Base-by-base conservation (phyloP, 2,329 filamentous ascomycete species). In the Colletotrichum tamarilloi region DNA sequence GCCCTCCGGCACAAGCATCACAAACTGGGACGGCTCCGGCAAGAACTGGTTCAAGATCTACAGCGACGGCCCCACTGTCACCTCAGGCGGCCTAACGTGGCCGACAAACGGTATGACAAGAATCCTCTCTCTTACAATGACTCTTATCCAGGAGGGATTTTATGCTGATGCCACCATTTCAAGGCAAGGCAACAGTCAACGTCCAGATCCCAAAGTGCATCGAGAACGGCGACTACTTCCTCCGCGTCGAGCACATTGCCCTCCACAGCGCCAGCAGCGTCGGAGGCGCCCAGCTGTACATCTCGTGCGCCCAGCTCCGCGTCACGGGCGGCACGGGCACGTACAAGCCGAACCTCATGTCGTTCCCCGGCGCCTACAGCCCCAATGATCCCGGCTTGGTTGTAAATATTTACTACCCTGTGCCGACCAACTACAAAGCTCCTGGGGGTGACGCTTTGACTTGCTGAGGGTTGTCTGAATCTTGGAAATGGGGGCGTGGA, bases 201-300 rank as follows among this genome's bases (percentile, higher is more conserved):
- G 83, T 87, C 49, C 81, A 78, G 49, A 83, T 88, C 60, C 86
- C 86, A 14, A 76, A 76, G 49, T 86, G 83, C 68, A 82, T 87
- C n/a, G 80, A 82, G 0, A 77, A 85, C n/a, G 86, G 86, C 66
- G 84, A 87, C 73, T 88, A 88, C 75, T 82, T 88, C 30, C 77
- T 88, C 5, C 83, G 86, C 16, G 83, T 85, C 22, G 86, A 88
- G 78, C 85, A 87, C 73, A 84, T 87, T 67, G 86, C 81, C 4
- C 81, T 88, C 11, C 86, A 88, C 77, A 79, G 77, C 62, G 85
- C 86, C 3, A 77, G 81, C 49, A 76, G 76, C 9, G 77, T 78
- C 5, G 82, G 83, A 4, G 85, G 85, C 3, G 86, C 86, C 5
- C 85, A 88, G 79, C 82, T 85, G 55, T 87, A 87, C 74, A 82